Evolutionary conservation across 2,329 filamentous ascomycete species (phyloP), one percentile per base, ranked within the genome.

Genomic region (Ascochyta rabiei): DNA sequence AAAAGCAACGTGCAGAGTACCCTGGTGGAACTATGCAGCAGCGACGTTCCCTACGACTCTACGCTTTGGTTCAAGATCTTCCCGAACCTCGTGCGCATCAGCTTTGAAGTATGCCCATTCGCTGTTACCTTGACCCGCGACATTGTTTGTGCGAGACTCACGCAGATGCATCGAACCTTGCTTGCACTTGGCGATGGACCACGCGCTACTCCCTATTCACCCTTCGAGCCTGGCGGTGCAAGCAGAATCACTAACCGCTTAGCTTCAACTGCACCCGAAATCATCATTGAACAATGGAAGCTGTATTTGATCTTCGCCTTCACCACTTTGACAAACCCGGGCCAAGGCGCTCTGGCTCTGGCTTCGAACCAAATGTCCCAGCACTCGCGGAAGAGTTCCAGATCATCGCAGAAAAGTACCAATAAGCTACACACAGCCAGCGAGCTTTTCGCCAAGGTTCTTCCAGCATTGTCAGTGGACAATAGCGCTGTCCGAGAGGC

Each of bases 61-160:
- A 96, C 93, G 0, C 79, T 99, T 12, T 99, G 95, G 95, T 96
- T 95, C 77, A 99, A 98, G 70, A 89, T 98, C 16, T 99, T 99
- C 68, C 96, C 95, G 3, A 98, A 97, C 68, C 82, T 99, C 28
- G 90, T 99, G 52, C 86, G 91, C 10, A 89, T 96, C 62, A 91
- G 92, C 54, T 96, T 91, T 68, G 91, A 97, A 62, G 89, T 89
- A 55, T 99, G 93, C 66, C 90, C 91, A 0, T 93, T 96, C 66
- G 92, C 93, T 2, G 90, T 98, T 30, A 93, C 91, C 0, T 85
- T 98, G 42, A 92, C 91, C 23, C 86, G 96, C 55, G 93, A 98
- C 69, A 85, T 97, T 53, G 90, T 99, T 38, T 98, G 93, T 76
- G 92, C 93, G 61, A 86, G 95, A 53, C 88, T 98, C 42, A 81